Evolutionary conservation across 495 filamentous ascomycete species (phyloP).

Genomic region (Podospora comata): DNA sequence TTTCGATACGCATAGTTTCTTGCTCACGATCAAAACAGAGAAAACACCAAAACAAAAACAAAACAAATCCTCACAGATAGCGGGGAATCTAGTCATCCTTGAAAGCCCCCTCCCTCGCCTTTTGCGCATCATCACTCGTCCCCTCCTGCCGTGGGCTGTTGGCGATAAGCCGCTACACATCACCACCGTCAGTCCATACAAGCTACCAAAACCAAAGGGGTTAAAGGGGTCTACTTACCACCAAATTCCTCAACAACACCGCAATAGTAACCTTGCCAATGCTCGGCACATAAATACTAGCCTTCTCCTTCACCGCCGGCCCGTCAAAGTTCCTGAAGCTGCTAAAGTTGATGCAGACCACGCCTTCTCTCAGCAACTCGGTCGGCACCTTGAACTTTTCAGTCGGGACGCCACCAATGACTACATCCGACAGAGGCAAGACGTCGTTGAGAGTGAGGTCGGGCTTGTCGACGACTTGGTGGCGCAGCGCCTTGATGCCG

Average conservation of each 20-base stretch:
- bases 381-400: conserved; percentile 84
- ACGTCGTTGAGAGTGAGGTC: conserved; percentile 74
- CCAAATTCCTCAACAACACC: conserved; percentile 79
- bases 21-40: background rate
- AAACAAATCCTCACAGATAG: background rate
- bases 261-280: conserved; percentile 98
- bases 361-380: conserved; percentile 76
- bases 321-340: conserved; percentile 89
- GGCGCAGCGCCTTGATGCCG: conserved; percentile 74
- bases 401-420: conserved; percentile 89
- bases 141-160: conserved; percentile 35
- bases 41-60: background rate
- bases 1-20: background rate
- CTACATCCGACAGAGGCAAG: conserved; percentile 82
- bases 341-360: conserved; percentile 96
- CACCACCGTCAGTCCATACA: background rate
- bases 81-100: conserved; percentile 31
- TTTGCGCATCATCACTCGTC: conserved; percentile 32
- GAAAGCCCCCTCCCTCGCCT: conserved; percentile 39
- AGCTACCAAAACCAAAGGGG: too few relatives aligned
- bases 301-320: conserved; percentile 82
- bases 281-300: conserved; percentile 93
- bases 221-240: conserved; percentile 52
- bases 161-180: conserved; percentile 41
- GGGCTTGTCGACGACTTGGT: conserved; percentile 78